Evolutionary conservation across 108 stramenopile genomes (phyloP), one percentile per base, ranked within the genome.

Genomic region (Cylindrotheca closterium): DNA sequence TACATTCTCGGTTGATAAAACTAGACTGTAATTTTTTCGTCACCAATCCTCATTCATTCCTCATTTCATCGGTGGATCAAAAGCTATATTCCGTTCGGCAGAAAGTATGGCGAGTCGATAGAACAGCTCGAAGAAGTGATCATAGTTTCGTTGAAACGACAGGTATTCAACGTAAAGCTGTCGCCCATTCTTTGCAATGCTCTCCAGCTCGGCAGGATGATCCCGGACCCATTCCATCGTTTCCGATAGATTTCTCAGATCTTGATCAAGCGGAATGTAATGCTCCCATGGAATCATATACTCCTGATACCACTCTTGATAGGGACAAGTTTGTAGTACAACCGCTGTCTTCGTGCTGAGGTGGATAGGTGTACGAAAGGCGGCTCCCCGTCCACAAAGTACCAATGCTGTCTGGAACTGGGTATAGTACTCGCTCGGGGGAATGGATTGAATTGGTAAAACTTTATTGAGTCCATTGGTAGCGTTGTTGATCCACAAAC

Each of bases 241-340:
- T 30, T 64, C 68, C 8, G 45, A 10, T 0, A 79, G 53, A 49
- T 74, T 55, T 24, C 22, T 18, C 2, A 79, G 47, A 15, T 74
- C 46, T 48, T 18, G 8, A 37, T 70, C 33, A 4, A 77, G 15
- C 3, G 76, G 76, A 45, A 82, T 69, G 53, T 78, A 82, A 34
- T 82, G 73, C 52, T 64, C 76, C 60, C 63, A 78, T 7, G 81
- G 73, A 34, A 30, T 54, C 46, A 81, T 63, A 15, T 65, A 29
- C 17, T 66, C 47, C 32, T 71, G 55, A 42, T 74, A 70, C 67
- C 72, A 82, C 53, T 82, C 81, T 59, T 76, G 12, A 46, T 75
- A 69, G 7, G 53, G 60, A 50, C 61, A 69, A 7, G 52, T 59
- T 52, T 75, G 74, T 23, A 75, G 25, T 2, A 75, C 32, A 5